phyloP scores from a whole-genome alignment of 306 rosid genomes.

The Lithocarpus polystachyus region DNA sequence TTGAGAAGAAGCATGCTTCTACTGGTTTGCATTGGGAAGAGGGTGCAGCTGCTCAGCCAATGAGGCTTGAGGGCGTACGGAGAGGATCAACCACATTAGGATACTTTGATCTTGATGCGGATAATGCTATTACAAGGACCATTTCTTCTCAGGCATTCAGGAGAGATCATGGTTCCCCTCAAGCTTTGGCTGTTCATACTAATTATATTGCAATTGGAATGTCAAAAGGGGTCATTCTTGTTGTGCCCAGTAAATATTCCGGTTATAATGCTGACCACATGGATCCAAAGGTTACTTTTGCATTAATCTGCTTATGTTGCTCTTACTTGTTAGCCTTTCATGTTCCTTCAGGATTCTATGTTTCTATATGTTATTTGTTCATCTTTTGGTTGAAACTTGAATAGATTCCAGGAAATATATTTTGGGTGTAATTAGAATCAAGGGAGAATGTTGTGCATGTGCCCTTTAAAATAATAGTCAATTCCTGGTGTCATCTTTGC shows the following conservation, averaged over 20 bases:
- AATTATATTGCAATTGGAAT: conserved; percentile 89
- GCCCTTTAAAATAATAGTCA: neutral
- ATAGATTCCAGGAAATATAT: conserved; percentile 1
- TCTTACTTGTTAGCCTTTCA: neutral
- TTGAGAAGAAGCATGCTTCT: no score
- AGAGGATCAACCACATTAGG: conserved; percentile 83
- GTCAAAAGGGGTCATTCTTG: conserved; percentile 75
- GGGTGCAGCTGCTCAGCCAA: conserved; percentile 99
- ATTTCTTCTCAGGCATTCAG: conserved; percentile 65
- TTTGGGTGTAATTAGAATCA: neutral
- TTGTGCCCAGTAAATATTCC: conserved; percentile 79
- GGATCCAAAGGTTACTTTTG: conserved; percentile 71
- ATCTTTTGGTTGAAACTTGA: conserved; percentile 16
- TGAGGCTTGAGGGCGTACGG: conserved; percentile 90
- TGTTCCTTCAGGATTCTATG: neutral
- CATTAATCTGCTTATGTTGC: neutral
- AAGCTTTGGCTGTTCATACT: conserved; percentile 73
- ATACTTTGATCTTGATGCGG: conserved; percentile 69
- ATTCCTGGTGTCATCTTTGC: neutral
- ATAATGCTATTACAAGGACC: conserved; percentile 59
- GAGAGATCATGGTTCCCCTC: conserved; percentile 92
- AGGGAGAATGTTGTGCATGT: neutral
- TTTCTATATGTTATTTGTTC: neutral
- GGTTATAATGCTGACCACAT: conserved; percentile 65
- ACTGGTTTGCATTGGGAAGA: conserved; percentile 88